These are phyloP conservation scores for Aspergillus chevalieri DNA, from an alignment of 2,329 filamentous ascomycete genomes.

Conservation along the genomic window DNA sequence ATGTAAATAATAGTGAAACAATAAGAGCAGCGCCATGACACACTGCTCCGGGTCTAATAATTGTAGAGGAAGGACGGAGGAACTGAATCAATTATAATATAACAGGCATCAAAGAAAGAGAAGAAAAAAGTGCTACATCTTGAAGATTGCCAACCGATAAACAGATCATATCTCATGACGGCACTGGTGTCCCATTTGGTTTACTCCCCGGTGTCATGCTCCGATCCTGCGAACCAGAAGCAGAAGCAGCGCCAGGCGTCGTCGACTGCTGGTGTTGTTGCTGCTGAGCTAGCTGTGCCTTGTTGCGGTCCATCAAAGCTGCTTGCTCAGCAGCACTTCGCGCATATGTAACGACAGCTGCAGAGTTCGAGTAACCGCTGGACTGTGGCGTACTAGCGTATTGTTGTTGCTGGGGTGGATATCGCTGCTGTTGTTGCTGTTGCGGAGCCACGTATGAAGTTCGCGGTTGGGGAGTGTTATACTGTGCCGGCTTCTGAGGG, in stretches of 20 bases:
- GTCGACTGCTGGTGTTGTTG: slow-evolving; percentile 26
- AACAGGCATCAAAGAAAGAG: not conserved
- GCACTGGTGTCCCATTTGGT: slow-evolving; percentile 25
- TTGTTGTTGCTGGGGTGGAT: slow-evolving; percentile 21
- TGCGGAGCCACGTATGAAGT: slow-evolving; percentile 31
- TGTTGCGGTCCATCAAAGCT: slow-evolving; percentile 32
- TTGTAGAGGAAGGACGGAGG: not conserved
- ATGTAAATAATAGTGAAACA: no score
- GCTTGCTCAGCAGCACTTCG: slow-evolving; percentile 37
- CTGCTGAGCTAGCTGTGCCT: slow-evolving; percentile 30
- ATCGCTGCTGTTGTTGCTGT: slow-evolving; percentile 25
- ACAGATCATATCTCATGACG: slow-evolving; percentile 12
- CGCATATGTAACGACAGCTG: slow-evolving; percentile 30
- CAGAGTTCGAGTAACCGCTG: slow-evolving; percentile 27
- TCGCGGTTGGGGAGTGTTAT: slow-evolving; percentile 27
- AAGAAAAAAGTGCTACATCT: not conserved
- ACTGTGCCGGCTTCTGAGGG: slow-evolving; percentile 28
- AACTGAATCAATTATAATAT: not conserved
- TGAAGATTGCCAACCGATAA: not conserved
- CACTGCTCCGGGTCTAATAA: not conserved
- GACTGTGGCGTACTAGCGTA: slow-evolving; percentile 25
- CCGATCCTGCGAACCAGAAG: slow-evolving; percentile 25
- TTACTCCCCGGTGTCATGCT: slow-evolving; percentile 30
- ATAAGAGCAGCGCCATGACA: no score
- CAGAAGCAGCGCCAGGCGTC: slow-evolving; percentile 23